phyloP scores from a whole-genome alignment of 495 filamentous ascomycete species.

The Penicillium desertorum region DNA sequence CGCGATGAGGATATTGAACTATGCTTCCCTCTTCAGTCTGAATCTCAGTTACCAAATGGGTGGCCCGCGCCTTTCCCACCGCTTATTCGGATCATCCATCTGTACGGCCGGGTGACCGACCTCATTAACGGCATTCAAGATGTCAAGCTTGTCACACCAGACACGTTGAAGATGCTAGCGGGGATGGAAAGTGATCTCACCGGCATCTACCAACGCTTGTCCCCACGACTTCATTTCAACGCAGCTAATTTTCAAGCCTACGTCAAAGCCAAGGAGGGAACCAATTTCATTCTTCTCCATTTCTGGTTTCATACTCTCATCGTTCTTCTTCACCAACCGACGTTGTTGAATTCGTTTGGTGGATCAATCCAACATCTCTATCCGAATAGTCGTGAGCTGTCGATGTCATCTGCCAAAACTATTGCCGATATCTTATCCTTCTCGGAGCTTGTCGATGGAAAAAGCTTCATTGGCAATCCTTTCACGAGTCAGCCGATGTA shows the following conservation, averaged over 20 bases:
- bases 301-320: constrained; percentile 91
- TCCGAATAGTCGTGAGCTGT: constrained; percentile 74
- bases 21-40: constrained; percentile 64
- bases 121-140: constrained; percentile 79
- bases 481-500: constrained; percentile 90
- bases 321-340: constrained; percentile 79
- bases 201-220: constrained; percentile 72
- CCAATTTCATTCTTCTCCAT: constrained; percentile 83
- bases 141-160: constrained; percentile 68
- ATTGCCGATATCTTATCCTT: constrained; percentile 83
- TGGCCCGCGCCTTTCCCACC: constrained; percentile 78
- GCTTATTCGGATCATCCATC: constrained; percentile 75
- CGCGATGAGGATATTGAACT: constrained; percentile 80
- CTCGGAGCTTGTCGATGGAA: constrained; percentile 73
- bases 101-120: constrained; percentile 80
- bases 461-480: constrained; percentile 79
- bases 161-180: constrained; percentile 65
- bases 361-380: constrained; percentile 67
- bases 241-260: constrained; percentile 75
- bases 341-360: constrained; percentile 73
- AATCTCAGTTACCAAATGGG: constrained; percentile 54
- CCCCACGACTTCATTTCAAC: constrained; percentile 72
- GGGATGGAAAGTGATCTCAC: constrained; percentile 77
- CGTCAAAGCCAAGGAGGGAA: constrained; percentile 71
- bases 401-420: constrained; percentile 85